These are phyloP conservation scores for Didymella pomorum DNA, from an alignment of 2,329 filamentous ascomycete species.

Conservation along the genomic window DNA sequence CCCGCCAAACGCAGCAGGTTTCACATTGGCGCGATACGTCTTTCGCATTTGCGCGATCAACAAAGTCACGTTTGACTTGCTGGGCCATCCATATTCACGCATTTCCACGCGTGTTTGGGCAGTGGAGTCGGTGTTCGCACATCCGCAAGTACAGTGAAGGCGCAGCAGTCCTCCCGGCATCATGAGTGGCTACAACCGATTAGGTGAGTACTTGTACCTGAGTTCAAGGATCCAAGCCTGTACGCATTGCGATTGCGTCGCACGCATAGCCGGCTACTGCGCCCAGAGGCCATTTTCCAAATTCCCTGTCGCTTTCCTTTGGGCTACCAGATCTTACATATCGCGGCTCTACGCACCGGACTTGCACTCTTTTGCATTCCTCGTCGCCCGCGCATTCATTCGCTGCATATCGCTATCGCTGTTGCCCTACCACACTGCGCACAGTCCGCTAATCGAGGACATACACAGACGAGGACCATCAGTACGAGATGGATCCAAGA, in stretches of 20 bases:
- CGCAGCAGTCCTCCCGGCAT: conserved; percentile 32
- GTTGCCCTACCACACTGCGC: conserved; percentile 25
- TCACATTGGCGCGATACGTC: conserved; percentile 32
- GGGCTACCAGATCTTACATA: conserved; percentile 10
- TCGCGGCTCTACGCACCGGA: conserved; percentile 12
- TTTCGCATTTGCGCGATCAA: conserved; percentile 28
- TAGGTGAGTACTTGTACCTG: conserved; percentile 42
- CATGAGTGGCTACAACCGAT: conserved; percentile 50
- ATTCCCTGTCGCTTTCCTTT: conserved; percentile 15
- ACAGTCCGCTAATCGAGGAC: conserved; percentile 29
- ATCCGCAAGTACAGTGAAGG: conserved; percentile 31
- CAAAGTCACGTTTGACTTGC: conserved; percentile 28
- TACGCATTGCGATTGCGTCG: conserved; percentile 22
- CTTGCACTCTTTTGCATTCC: conserved; percentile 17
- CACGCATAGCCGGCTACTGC: conserved; percentile 21
- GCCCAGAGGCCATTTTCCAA: conserved; percentile 24
- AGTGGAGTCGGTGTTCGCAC: conserved; percentile 28
- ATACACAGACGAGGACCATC: conserved; percentile 36
- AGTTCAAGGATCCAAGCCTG: conserved; percentile 14
- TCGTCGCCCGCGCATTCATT: conserved; percentile 22
- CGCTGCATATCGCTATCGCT: conserved; percentile 16
- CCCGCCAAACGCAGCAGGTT: conserved; percentile 46
- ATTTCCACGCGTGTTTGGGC: conserved; percentile 24
- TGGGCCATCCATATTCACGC: conserved; percentile 22
- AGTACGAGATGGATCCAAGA: conserved; percentile 61